Evolutionary conservation across 2,329 filamentous ascomycete species (phyloP), one percentile per base, ranked within the genome.

Genomic region (Fusarium floridanum): DNA sequence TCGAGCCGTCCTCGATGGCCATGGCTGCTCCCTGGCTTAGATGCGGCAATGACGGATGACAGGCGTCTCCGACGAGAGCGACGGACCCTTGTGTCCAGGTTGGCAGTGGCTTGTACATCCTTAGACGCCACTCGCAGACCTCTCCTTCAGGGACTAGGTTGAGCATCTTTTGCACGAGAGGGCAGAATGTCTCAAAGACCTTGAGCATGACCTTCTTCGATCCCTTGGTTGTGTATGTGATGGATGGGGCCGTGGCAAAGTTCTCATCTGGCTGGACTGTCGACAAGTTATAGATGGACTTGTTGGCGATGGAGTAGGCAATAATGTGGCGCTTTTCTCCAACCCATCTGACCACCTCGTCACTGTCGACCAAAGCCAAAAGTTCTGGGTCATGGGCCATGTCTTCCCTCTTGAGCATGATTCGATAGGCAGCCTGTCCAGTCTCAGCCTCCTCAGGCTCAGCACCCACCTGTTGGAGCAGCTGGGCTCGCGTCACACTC

Each of bases 341-440:
- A 61, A 93, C 91, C 89, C 90, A 93, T 43, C 91, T 86, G 2
- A 88, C 88, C 1, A 90, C 91, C 8, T 84, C 83, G 65, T 91
- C 88, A 17, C 84, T 84, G 53, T 91, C 85, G 14, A 93, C 84
- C 5, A 93, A 84, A 0, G 82, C 85, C 27, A 92, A 84, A 57
- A 95, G 85, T 73, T 94, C 92, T 0, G 92, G 88, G 75, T 95
- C 92, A 24, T 88, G 76, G 66, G 86, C 82, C 89, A 95, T 93
- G 68, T 92, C 86, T 34, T 87, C 84, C 8, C 83, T 81, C 34
- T 84, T 84, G 61, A 90, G 83, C 79, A 89, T 82, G 67, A 90
- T 86, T 2, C 89, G 84, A 77, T 90, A 90, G 1, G 88, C 88
- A 5, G 87, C 85, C 64, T 89, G 87, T 1, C 87, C 83, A 1